Conservation (phyloP, 2,329 filamentous ascomycete species). For the Metarhizium robertsii region DNA sequence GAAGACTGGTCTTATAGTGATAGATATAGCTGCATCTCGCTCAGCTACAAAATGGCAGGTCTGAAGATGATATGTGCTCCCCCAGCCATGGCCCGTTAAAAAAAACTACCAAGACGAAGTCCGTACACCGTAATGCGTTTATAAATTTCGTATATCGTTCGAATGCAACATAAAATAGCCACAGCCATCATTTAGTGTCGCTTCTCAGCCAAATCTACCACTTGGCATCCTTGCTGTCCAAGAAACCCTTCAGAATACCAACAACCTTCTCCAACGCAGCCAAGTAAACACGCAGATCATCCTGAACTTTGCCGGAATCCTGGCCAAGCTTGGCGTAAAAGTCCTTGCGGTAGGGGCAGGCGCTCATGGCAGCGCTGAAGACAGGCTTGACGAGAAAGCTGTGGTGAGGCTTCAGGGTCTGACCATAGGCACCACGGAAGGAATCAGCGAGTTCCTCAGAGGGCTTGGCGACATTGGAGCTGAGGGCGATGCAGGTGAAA, state of each 20-base stretch:
- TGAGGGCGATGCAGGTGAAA: constrained; percentile 81
- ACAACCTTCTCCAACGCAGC: constrained; percentile 70
- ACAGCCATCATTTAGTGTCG: background rate
- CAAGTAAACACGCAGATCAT: constrained; percentile 63
- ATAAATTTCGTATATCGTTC: background rate
- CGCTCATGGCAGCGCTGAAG: constrained; percentile 87
- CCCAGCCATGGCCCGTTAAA: background rate
- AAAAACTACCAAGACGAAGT: background rate
- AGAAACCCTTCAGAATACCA: constrained; percentile 58
- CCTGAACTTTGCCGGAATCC: constrained; percentile 51
- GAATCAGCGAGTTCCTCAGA: constrained; percentile 71
- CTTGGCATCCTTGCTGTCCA: constrained; percentile 47
- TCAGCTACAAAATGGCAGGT: background rate
- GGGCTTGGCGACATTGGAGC: constrained; percentile 61
- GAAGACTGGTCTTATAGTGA: no score
- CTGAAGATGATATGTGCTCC: background rate
- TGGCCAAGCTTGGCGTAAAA: constrained; percentile 83
- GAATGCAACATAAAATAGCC: background rate
- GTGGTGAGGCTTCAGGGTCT: constrained; percentile 88
- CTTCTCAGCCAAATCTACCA: constrained; percentile 32
- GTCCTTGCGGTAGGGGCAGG: constrained; percentile 85
- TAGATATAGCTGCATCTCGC: background rate
- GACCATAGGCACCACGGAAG: constrained; percentile 77
- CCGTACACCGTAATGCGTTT: background rate
- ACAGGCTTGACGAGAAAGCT: constrained; percentile 82